phyloP scores from a whole-genome alignment of 2,329 filamentous ascomycete species.

The Endocalyx cinctus region DNA sequence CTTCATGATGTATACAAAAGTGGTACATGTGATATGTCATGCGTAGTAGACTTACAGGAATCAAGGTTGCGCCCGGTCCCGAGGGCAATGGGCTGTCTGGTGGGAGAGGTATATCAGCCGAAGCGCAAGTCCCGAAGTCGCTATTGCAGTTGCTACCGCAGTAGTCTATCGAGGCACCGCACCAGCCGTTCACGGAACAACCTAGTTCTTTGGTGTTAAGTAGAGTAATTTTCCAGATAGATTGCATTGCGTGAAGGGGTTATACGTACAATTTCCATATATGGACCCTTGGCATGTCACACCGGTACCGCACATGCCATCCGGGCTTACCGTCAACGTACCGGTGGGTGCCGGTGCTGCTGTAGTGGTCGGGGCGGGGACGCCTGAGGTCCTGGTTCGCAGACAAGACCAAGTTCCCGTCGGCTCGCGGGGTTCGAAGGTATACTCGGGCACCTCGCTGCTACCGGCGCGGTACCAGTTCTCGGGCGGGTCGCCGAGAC shows the following conservation, averaged over 20 bases:
- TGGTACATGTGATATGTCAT: no score
- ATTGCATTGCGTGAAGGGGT: no score
- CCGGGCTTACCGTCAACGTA: constrained; percentile 19
- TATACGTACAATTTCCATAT: constrained; percentile 24
- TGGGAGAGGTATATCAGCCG: constrained; percentile 14
- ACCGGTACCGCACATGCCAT: constrained; percentile 20
- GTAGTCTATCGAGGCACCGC: constrained; percentile 24
- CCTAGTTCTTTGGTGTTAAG: constrained; percentile 14
- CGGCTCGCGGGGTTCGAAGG: constrained; percentile 19
- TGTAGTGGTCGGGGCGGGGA: constrained; percentile 10
- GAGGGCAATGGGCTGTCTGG: constrained; percentile 13
- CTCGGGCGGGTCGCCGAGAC: constrained; percentile 43
- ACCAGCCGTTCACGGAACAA: constrained; percentile 22
- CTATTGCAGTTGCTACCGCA: constrained; percentile 20
- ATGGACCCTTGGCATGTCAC: constrained; percentile 23
- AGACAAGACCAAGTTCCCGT: constrained; percentile 24
- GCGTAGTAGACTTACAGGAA: no score
- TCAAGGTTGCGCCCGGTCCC: constrained; percentile 7
- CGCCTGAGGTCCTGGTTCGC: constrained; percentile 4
- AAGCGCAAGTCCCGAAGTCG: constrained; percentile 18
- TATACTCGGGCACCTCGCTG: constrained; percentile 20
- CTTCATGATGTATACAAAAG: no score
- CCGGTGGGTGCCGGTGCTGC: constrained; percentile 13
- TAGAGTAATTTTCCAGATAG: no score
- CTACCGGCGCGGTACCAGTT: constrained; percentile 48